Base-by-base conservation (phyloP, 352 stramenopile genomes). In the Phytophthora quininea region DNA sequence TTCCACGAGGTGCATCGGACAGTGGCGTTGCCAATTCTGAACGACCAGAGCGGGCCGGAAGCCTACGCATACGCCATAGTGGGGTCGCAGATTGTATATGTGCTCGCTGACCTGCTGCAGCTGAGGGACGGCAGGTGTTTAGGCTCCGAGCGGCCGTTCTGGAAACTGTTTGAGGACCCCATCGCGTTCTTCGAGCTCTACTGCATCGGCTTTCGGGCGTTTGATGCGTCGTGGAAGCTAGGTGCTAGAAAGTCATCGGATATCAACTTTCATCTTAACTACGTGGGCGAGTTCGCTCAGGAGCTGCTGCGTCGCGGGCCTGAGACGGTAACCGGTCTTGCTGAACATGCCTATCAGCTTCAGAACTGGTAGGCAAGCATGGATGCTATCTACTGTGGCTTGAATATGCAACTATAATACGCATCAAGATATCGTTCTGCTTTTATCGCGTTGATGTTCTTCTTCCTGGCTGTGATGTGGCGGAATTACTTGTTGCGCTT, bases 121-220 rank as follows among this genome's bases (percentile, higher is more conserved):
- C 71, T 96, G 8, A 80, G 77, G 54, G 85, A 92, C 42, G 88
- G 88, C 7, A 77, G 74, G 4, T 96, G 86, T 54, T 62, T 96
- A 15, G 88, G 86, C 8, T 77, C 76, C 0, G 88, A 93, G 65
- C 82, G 86, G 7, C 84, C 86, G 29, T 96, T 94, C 62, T 96
- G 88, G 88, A 84, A 82, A 7, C 71, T 94, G 1, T 96, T 96
- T 69, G 88, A 96, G 54, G 88, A 96, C 69, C 84, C 88, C 0
- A 87, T 94, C 37, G 86, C 81, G 3, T 92, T 94, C 61, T 93
- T 83, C 50, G 88, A 96, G 64, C 75, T 96, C 9, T 96, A 88
- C 48, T 87, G 81, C 42, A 69, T 96, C 61, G 73, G 80, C 11
- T 90, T 93, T 59, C 84, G 84, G 31, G 77, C 80, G 3, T 93